Evolutionary conservation across 768 basidiomycete species (phyloP).

Genomic region (Leccinum broughii): DNA sequence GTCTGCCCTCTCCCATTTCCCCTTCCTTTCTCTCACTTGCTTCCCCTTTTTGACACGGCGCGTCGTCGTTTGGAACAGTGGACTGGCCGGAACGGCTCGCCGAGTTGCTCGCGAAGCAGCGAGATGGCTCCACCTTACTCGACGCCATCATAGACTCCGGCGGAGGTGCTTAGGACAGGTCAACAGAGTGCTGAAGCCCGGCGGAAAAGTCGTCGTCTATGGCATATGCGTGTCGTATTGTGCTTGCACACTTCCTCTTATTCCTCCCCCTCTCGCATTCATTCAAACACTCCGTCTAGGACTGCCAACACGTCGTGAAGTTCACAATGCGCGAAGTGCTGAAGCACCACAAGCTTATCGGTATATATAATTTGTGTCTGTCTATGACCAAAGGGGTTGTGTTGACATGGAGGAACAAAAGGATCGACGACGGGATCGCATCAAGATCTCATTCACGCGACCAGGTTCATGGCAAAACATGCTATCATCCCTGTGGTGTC

Average conservation of each 20-base stretch:
- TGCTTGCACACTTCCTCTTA: not conserved
- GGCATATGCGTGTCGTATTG: constrained; percentile 50
- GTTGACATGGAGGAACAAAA: constrained; percentile 32
- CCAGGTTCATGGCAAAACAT: constrained; percentile 65
- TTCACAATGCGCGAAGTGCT: constrained; percentile 81
- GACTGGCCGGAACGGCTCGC: constrained; percentile 54
- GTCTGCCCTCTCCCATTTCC: not conserved
- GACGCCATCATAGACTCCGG: constrained; percentile 71
- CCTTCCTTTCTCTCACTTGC: not conserved
- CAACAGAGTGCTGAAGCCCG: constrained; percentile 46
- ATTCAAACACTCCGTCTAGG: constrained; percentile 2
- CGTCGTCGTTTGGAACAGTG: constrained; percentile 30
- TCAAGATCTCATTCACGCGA: constrained; percentile 69
- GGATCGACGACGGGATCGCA: constrained; percentile 87
- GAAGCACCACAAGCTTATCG: constrained; percentile 71
- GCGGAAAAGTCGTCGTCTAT: constrained; percentile 61
- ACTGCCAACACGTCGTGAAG: constrained; percentile 44
- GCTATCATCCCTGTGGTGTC: constrained; percentile 71
- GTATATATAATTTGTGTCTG: constrained; percentile 38
- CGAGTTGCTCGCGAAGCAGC: constrained; percentile 39
- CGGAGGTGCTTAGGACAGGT: constrained; percentile 56
- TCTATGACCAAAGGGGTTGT: constrained; percentile 3
- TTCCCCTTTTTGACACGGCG: not conserved
- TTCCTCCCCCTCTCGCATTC: not conserved
- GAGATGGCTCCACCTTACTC: constrained; percentile 33